phyloP scores from a whole-genome alignment of 306 rosid genomes.

The Casuarina cunninghamiana region DNA sequence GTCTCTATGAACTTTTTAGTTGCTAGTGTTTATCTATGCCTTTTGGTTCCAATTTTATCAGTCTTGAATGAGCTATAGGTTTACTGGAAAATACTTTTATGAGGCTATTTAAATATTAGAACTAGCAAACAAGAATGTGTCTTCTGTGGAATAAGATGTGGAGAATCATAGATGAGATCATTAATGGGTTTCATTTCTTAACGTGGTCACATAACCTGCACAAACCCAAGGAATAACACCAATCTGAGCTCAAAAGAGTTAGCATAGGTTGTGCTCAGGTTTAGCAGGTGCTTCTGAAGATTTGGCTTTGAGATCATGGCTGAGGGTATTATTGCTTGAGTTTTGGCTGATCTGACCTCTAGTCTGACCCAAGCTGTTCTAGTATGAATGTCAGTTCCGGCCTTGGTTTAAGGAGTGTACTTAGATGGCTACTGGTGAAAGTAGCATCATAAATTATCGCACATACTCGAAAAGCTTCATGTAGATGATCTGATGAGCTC shows the following conservation, averaged over 20 bases:
- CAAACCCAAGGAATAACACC: background rate
- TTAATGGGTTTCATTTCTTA: background rate
- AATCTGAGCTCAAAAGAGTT: background rate
- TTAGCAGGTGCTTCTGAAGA: background rate
- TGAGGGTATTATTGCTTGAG: background rate
- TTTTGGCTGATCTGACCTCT: background rate
- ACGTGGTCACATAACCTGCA: background rate
- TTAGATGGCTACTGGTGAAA: background rate
- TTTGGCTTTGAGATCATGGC: background rate
- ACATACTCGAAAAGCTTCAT: background rate
- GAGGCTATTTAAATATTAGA: background rate
- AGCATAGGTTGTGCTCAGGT: background rate
- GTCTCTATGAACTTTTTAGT: background rate
- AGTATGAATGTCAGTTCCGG: background rate
- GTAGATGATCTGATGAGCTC: background rate
- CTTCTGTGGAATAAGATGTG: background rate
- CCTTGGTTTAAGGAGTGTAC: background rate
- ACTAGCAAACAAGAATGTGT: background rate
- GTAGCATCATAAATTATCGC: background rate
- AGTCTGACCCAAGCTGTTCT: background rate
- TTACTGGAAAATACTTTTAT: background rate
- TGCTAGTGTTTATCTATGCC: background rate
- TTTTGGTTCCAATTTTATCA: background rate
- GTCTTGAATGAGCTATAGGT: background rate
- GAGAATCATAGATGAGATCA: background rate